Evolutionary conservation across 345 rosid species (phyloP).

Genomic region (thale cress (Arabidopsis thaliana)): TAIR10.1 NC_003076.8:19927501-19928000

Average conservation of each 20-base stretch:
- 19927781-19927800: conserved; percentile 64
- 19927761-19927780: conserved; percentile 84
- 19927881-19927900: conserved; percentile 76
- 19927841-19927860: conserved; percentile 59
- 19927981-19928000: conserved; percentile 66
- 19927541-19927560: conserved; percentile 74
- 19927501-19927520: conserved; percentile 55
- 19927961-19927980: conserved; percentile 60
- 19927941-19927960: conserved; percentile 2
- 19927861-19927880: conserved; percentile 86
- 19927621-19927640: neutral
- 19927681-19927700: conserved; percentile 73
- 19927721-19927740: conserved; percentile 72
- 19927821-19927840: conserved; percentile 59
- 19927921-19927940: neutral
- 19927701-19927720: conserved; percentile 67
- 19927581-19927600: conserved; percentile 5
- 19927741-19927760: conserved; percentile 62
- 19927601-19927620: conserved; percentile 1
- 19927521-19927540: conserved; percentile 69
- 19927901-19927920: conserved; percentile 28
- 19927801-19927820: conserved; percentile 50
- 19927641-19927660: neutral
- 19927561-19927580: conserved; percentile 85
- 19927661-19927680: conserved; percentile 71